Evolutionary conservation across 306 rosid genomes (phyloP), one percentile per base, ranked within the genome.

Genomic region (Trifolium repens): DNA sequence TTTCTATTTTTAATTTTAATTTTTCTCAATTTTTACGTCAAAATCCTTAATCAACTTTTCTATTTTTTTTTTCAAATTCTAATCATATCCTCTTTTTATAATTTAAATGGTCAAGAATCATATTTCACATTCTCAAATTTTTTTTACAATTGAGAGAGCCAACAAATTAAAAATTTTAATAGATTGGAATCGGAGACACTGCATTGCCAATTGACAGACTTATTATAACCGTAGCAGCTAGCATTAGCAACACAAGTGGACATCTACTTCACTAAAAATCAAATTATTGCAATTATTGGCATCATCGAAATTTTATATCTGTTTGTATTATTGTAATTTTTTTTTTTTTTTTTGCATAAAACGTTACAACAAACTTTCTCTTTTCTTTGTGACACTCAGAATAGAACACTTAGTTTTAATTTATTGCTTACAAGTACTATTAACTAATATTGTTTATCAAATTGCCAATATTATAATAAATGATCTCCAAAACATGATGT

Each of bases 261-360:
- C 59, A 32, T 69, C n/a, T 15, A 3, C 14, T 67, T 24, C 34
- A 66, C 1, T 16, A 19, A 14, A 47, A 8, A 52, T 35, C 74
- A 69, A 49, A 69, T 69, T 49, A 16, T 49, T 69, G 61, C 44
- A 8, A 49, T 30, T 17, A 69, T 9, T 46, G 47, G 5, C 61
- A 69, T 69, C 46, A 49, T 69, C 46, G n/a, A 22, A 22, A 22
- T 22, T 22, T 22, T 22, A 22, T 22, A 22, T 22, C 24, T 22
- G 1, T 22, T 22, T 22, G 24, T 22, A 22, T 22, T 22, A 22
- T 22, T 22, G 24, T 22, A 22, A 22, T n/a, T n/a, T n/a, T n/a
- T n/a, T n/a, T n/a, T 22, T 26, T 67, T 44, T 26, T 30, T 24
- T 67, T 46, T 44, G 14, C 14, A 13, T 67, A 40, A 46, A 26